Evolutionary conservation across 2,329 filamentous ascomycete genomes (phyloP).

Genomic region (Cordyceps fumosorosea): DNA sequence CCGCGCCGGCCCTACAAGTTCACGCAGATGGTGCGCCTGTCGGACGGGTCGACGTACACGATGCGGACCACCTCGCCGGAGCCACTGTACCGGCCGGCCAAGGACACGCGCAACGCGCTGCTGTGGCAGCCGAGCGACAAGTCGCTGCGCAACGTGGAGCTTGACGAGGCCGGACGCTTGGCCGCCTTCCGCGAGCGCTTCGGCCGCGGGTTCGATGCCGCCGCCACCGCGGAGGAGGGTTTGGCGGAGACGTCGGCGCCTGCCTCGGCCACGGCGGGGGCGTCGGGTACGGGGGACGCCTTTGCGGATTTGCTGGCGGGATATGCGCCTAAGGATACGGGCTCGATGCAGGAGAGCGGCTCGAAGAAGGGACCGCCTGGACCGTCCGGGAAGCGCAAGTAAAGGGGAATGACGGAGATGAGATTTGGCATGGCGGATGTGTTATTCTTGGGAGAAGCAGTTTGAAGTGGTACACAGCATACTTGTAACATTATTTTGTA

Average conservation of each 20-base stretch:
- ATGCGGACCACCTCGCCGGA: constrained; percentile 69
- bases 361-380: constrained; percentile 35
- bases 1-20: constrained; percentile 93
- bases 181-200: constrained; percentile 80
- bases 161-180: constrained; percentile 88
- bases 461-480: not conserved
- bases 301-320: constrained; percentile 47
- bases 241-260: constrained; percentile 20
- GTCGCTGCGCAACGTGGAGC: constrained; percentile 79
- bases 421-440: not conserved
- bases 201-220: constrained; percentile 74
- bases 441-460: not conserved
- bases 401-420: constrained; percentile 25
- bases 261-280: constrained; percentile 21
- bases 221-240: constrained; percentile 23
- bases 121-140: constrained; percentile 85
- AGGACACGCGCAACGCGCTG: constrained; percentile 83
- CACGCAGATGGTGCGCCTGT: constrained; percentile 91
- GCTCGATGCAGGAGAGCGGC: constrained; percentile 28
- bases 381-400: constrained; percentile 27
- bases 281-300: constrained; percentile 21
- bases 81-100: constrained; percentile 53
- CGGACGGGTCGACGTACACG: constrained; percentile 81
- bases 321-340: constrained; percentile 38
- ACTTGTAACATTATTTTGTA: constrained; percentile 7